phyloP scores from a whole-genome alignment of 169 alveolate genomes.

The Babesia caballi region DNA sequence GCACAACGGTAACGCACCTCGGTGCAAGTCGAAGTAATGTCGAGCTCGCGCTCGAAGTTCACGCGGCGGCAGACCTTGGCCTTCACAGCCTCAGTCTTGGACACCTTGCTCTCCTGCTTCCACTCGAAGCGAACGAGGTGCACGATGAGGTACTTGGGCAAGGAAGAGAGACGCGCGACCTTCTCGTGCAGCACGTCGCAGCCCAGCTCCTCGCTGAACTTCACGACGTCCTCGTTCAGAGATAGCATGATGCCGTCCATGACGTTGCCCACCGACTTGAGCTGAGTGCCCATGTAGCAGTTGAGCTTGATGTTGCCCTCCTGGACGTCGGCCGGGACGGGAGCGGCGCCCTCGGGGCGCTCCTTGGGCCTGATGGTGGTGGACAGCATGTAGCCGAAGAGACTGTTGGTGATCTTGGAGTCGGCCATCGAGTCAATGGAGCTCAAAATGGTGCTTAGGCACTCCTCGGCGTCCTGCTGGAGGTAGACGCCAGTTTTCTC shows the following conservation, averaged over 20 bases:
- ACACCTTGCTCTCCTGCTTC: slow-evolving; percentile 82
- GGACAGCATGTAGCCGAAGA: slow-evolving; percentile 41
- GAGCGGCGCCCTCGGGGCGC: neutral
- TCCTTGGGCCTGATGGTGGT: slow-evolving; percentile 22
- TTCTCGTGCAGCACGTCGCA: slow-evolving; percentile 84
- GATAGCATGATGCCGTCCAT: slow-evolving; percentile 88
- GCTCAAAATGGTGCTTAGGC: slow-evolving; percentile 52
- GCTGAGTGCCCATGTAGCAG: slow-evolving; percentile 85
- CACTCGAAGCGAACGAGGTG: slow-evolving; percentile 95
- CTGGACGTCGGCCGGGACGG: neutral
- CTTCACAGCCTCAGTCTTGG: slow-evolving; percentile 88
- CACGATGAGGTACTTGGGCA: slow-evolving; percentile 89
- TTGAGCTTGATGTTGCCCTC: slow-evolving; percentile 35
- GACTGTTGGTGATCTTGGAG: slow-evolving; percentile 20
- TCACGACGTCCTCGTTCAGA: slow-evolving; percentile 84
- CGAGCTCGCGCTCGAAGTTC: slow-evolving; percentile 89
- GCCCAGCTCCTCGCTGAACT: slow-evolving; percentile 78
- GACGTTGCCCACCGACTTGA: slow-evolving; percentile 83
- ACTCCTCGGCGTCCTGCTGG: slow-evolving; percentile 91
- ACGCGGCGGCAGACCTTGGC: slow-evolving; percentile 94
- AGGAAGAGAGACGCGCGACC: slow-evolving; percentile 79
- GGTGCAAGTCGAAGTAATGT: slow-evolving; percentile 88
- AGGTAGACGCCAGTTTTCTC: slow-evolving; percentile 66
- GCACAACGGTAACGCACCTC: slow-evolving; percentile 74
- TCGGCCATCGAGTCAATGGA: slow-evolving; percentile 26